These are phyloP conservation scores for Xylariaceae sp. DNA, from an alignment of 2,329 filamentous ascomycete species.

Conservation along the genomic window DNA sequence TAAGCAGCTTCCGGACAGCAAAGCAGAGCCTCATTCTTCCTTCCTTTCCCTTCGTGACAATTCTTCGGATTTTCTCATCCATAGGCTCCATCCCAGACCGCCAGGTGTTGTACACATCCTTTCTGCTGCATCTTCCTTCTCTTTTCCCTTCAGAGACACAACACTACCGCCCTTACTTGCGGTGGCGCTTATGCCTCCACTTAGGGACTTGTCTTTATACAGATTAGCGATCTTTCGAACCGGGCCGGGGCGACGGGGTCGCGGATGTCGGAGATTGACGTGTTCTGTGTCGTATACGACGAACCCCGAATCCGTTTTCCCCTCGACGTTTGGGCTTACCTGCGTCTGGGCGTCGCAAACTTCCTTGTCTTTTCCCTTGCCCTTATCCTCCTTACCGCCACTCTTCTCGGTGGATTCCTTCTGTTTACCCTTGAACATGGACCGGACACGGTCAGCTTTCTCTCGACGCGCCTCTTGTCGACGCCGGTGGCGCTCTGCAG, in stretches of 20 bases:
- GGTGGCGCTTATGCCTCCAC: slow-evolving; percentile 8
- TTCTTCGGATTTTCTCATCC: too few relatives aligned
- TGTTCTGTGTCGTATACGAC: slow-evolving; percentile 26
- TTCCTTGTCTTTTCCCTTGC: slow-evolving; percentile 14
- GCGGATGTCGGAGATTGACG: slow-evolving; percentile 27
- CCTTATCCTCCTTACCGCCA: slow-evolving; percentile 9
- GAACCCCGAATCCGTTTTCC: slow-evolving; percentile 32
- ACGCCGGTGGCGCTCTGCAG: slow-evolving; percentile 19
- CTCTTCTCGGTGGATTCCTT: slow-evolving; percentile 2
- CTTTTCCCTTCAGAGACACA: slow-evolving; percentile 5
- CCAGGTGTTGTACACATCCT: slow-evolving; percentile 6
- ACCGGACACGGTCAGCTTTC: slow-evolving; percentile 14
- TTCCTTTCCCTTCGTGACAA: too few relatives aligned
- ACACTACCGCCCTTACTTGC: slow-evolving; percentile 10
- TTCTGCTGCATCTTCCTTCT: slow-evolving; percentile 1
- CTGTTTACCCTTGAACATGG: slow-evolving; percentile 16
- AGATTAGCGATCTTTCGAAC: slow-evolving; percentile 30
- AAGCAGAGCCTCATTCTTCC: too few relatives aligned
- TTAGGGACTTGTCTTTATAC: slow-evolving; percentile 28
- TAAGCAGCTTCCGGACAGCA: too few relatives aligned
- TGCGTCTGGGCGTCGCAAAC: too few relatives aligned
- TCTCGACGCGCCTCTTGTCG: slow-evolving; percentile 20
- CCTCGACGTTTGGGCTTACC: not conserved
- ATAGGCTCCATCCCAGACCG: too few relatives aligned
- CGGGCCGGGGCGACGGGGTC: slow-evolving; percentile 27